Evolutionary conservation across 768 basidiomycete species (phyloP).

Genomic region (Galerina sulciceps): DNA sequence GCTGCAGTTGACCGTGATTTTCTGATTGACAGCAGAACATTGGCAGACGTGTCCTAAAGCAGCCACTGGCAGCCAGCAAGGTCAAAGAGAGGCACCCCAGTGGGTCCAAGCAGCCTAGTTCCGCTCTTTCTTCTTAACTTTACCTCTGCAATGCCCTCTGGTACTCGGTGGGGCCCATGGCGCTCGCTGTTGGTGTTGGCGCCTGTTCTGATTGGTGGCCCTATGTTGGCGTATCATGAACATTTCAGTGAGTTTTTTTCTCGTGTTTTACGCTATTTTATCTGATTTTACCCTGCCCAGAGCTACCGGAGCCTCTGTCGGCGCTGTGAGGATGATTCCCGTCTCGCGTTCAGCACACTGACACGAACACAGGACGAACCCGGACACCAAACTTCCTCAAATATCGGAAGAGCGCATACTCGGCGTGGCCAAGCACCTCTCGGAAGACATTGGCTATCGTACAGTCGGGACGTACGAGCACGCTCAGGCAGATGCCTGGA

Average conservation of each 20-base stretch:
- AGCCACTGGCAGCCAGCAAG: not conserved
- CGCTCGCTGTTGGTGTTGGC: constrained; percentile 58
- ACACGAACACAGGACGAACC: constrained; percentile 39
- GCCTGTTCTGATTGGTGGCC: constrained; percentile 56
- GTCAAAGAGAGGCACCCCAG: not conserved
- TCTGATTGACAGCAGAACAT: constrained; percentile 4
- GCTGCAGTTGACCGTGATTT: not conserved
- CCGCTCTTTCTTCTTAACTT: not conserved
- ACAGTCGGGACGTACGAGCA: constrained; percentile 93
- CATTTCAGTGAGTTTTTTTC: constrained; percentile 46
- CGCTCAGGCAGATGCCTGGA: constrained; percentile 82
- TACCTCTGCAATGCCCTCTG: constrained; percentile 26
- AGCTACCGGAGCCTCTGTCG: constrained; percentile 58
- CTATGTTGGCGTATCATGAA: constrained; percentile 50
- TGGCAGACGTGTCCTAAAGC: constrained; percentile 9
- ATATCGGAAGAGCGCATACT: constrained; percentile 76
- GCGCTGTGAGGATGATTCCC: constrained; percentile 48
- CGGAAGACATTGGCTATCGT: constrained; percentile 88
- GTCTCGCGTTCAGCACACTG: not conserved
- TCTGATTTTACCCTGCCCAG: constrained; percentile 32
- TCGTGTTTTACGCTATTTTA: not conserved
- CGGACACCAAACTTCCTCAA: constrained; percentile 63
- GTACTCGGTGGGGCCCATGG: constrained; percentile 58
- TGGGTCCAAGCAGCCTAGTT: not conserved
- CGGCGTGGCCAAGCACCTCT: constrained; percentile 64